phyloP scores from a whole-genome alignment of 176 grass and related monocot species.

The Musa itinerans region DNA sequence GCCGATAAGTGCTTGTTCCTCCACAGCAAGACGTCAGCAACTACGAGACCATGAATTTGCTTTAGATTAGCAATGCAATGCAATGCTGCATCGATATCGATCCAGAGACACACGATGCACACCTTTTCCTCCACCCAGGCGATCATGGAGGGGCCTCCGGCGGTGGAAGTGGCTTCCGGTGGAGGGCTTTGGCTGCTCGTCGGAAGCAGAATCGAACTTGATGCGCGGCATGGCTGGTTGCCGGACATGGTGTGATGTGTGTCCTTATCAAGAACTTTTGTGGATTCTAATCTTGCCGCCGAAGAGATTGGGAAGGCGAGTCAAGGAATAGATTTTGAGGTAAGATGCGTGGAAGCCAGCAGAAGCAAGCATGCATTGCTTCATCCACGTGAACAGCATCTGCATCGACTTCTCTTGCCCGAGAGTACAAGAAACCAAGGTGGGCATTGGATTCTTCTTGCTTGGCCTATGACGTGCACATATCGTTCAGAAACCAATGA shows the following conservation, averaged over 20 bases:
- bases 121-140: conserved; percentile 9
- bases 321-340: background rate
- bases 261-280: conserved; percentile 6
- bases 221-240: background rate
- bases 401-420: too few relatives aligned
- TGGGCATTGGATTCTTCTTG: too few relatives aligned
- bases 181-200: background rate
- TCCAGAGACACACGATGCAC: background rate
- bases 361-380: conserved; percentile 4
- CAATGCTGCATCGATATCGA: too few relatives aligned
- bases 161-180: too few relatives aligned
- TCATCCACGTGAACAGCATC: background rate
- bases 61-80: too few relatives aligned
- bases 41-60: conserved; percentile 13
- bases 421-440: too few relatives aligned
- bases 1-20: conserved; percentile 52
- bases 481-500: too few relatives aligned
- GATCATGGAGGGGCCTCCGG: background rate
- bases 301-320: background rate
- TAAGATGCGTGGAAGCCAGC: background rate
- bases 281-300: conserved; percentile 6
- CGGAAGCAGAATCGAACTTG: background rate
- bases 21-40: conserved; percentile 81
- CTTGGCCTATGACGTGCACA: too few relatives aligned
- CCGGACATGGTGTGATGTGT: background rate